phyloP scores from a whole-genome alignment of 2,329 filamentous ascomycete species.

The Cercospora berteroae region DNA sequence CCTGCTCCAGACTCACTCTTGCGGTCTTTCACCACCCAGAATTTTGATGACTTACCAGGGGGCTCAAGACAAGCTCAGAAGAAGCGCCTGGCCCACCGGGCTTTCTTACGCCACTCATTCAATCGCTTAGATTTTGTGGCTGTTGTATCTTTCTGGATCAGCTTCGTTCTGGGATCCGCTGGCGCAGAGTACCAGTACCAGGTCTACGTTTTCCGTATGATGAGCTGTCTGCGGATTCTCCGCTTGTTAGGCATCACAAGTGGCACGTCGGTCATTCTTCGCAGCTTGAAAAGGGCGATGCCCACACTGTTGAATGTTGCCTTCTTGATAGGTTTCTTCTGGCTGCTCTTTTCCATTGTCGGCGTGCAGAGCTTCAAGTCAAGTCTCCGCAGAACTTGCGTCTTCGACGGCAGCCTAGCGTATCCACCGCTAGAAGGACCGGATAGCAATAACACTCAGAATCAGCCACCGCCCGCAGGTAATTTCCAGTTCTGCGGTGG shows the following conservation, averaged over 20 bases:
- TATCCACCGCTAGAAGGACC: slow-evolving; percentile 35
- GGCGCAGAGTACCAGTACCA: slow-evolving; percentile 68
- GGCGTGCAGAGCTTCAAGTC: slow-evolving; percentile 87
- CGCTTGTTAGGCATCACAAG: slow-evolving; percentile 88
- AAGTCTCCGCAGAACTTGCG: slow-evolving; percentile 50
- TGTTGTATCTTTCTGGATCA: slow-evolving; percentile 92
- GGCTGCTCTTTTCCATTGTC: slow-evolving; percentile 94
- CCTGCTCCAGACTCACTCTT: slow-evolving; percentile 35
- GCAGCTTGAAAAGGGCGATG: slow-evolving; percentile 92
- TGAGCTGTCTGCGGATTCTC: slow-evolving; percentile 90
- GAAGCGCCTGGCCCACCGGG: slow-evolving; percentile 80
- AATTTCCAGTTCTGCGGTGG: slow-evolving; percentile 82
- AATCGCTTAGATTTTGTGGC: slow-evolving; percentile 94
- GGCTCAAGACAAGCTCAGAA: slow-evolving; percentile 76
- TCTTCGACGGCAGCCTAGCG: slow-evolving; percentile 46
- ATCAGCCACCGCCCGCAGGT: slow-evolving; percentile 43
- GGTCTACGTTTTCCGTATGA: slow-evolving; percentile 90
- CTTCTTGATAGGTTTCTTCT: slow-evolving; percentile 94
- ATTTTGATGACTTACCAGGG: slow-evolving; percentile 50
- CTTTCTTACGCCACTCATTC: slow-evolving; percentile 91
- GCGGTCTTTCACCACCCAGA: slow-evolving; percentile 41
- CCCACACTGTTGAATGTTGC: slow-evolving; percentile 88
- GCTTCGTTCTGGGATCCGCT: slow-evolving; percentile 69
- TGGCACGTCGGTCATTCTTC: slow-evolving; percentile 89
- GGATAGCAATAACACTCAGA: slow-evolving; percentile 21